A percentile compares a stretch with the other conserved stretches of the same genome.
Conservation (phyloP, 2,329 filamentous ascomycete species). For the Colletotrichum tropicale region DNA sequence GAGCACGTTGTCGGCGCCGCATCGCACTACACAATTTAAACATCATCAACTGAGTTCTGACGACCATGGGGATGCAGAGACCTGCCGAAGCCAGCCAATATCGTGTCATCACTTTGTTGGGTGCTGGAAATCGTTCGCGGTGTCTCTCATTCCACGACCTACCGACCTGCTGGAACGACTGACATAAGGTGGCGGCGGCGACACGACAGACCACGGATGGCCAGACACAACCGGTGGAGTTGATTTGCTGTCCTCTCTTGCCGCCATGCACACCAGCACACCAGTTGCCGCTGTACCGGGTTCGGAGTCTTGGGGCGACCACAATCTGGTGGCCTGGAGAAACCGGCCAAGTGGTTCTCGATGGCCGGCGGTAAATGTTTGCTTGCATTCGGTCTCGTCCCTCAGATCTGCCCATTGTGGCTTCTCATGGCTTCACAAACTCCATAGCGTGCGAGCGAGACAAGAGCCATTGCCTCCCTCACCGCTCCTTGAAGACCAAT, state of each 20-base stretch:
- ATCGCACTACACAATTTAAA: not conserved
- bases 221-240: not conserved
- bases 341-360: not conserved
- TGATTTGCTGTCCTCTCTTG: not conserved
- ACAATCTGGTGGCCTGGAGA: not conserved
- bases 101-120: not conserved
- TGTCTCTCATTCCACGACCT: not conserved
- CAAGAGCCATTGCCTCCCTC: not conserved
- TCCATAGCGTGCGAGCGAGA: not conserved
- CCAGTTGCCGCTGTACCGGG: not conserved
- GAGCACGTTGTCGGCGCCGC: slow-evolving; percentile 5
- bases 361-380: not conserved
- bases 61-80: not conserved
- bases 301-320: not conserved
- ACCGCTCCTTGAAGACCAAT: slow-evolving; percentile 5
- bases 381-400: not conserved
- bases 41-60: not conserved
- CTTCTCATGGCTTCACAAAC: not conserved
- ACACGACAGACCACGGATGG: not conserved
- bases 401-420: not conserved
- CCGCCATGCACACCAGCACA: not conserved
- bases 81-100: not conserved
- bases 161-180: slow-evolving; percentile 1
- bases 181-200: slow-evolving; percentile 14
- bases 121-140: not conserved